These are phyloP conservation scores for Globisporangium canariense DNA, from an alignment of 352 stramenopile genomes.

Conservation along the genomic window DNA sequence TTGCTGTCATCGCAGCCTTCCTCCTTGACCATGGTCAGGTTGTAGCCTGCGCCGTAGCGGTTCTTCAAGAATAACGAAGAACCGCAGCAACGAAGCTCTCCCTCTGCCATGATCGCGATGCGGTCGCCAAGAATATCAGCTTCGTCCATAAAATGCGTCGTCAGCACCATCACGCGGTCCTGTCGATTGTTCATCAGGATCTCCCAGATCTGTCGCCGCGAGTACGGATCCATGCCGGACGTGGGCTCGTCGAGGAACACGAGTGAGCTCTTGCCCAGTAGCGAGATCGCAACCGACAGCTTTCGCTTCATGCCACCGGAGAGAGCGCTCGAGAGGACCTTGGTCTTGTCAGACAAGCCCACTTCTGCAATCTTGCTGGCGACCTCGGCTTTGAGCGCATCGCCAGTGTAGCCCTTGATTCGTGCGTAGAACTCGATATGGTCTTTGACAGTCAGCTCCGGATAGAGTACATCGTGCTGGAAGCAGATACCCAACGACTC, in stretches of 20 bases:
- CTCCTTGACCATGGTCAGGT: slow-evolving; percentile 36
- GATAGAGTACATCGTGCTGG: slow-evolving; percentile 84
- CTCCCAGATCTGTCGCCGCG: slow-evolving; percentile 88
- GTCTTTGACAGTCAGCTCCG: slow-evolving; percentile 78
- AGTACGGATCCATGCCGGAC: slow-evolving; percentile 95
- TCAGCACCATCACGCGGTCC: slow-evolving; percentile 75
- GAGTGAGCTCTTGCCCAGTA: slow-evolving; percentile 82
- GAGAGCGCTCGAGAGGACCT: slow-evolving; percentile 44
- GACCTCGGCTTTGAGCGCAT: slow-evolving; percentile 36
- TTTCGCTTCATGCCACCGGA: slow-evolving; percentile 91
- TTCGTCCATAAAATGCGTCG: slow-evolving; percentile 95
- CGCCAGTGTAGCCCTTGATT: slow-evolving; percentile 55
- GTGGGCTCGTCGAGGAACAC: slow-evolving; percentile 92
- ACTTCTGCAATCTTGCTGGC: slow-evolving; percentile 40
- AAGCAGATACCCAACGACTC: slow-evolving; percentile 80
- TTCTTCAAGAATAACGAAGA: slow-evolving; percentile 82
- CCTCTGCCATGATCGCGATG: slow-evolving; percentile 78
- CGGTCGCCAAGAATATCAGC: slow-evolving; percentile 78
- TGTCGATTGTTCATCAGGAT: slow-evolving; percentile 47
- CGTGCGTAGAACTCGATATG: slow-evolving; percentile 67
- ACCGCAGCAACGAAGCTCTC: slow-evolving; percentile 42
- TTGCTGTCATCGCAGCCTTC: slow-evolving; percentile 24
- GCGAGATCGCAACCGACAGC: slow-evolving; percentile 86
- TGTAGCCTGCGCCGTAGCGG: slow-evolving; percentile 36
- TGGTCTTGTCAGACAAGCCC: slow-evolving; percentile 53